Conservation (phyloP, 331 rosid genomes). For the Quercus phellos region DNA sequence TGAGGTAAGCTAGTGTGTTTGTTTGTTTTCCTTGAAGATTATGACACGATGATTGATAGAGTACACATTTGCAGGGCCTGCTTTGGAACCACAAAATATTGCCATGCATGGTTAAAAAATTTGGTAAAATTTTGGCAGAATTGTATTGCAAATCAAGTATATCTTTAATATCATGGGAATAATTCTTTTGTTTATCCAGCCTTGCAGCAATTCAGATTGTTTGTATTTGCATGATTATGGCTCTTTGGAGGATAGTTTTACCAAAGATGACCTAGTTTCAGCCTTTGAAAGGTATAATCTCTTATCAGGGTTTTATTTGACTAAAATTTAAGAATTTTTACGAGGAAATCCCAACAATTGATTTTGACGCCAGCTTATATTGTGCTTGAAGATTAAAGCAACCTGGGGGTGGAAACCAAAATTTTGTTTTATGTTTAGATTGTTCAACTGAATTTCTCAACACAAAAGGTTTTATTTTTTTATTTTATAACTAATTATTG, state of each 20-base stretch:
- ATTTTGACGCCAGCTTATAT: no score
- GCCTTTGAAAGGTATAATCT: slow-evolving; percentile 67
- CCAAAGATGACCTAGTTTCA: slow-evolving; percentile 91
- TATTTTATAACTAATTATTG: no score
- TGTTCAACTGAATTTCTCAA: no score
- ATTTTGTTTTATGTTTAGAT: no score
- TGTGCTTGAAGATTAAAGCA: no score
- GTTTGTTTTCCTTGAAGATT: neutral
- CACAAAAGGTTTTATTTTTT: no score
- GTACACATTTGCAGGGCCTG: slow-evolving; percentile 66
- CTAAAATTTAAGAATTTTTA: no score
- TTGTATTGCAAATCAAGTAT: slow-evolving; percentile 4
- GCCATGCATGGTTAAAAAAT: slow-evolving; percentile 98
- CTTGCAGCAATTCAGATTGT: slow-evolving; percentile 98
- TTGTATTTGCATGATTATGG: slow-evolving; percentile 88
- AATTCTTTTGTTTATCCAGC: slow-evolving; percentile 46
- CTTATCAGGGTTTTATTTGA: no score
- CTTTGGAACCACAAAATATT: slow-evolving; percentile 97
- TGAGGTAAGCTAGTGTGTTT: slow-evolving; percentile 49
- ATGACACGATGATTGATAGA: neutral
- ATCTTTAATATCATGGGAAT: neutral
- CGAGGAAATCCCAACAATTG: no score
- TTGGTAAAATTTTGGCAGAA: slow-evolving; percentile 52
- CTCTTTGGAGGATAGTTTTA: slow-evolving; percentile 83
- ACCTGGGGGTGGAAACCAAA: no score